Evolutionary conservation across 1,284 basidiomycete genomes (phyloP), one percentile per base, ranked within the genome.

Genomic region (Heimioporus punctisporus): DNA sequence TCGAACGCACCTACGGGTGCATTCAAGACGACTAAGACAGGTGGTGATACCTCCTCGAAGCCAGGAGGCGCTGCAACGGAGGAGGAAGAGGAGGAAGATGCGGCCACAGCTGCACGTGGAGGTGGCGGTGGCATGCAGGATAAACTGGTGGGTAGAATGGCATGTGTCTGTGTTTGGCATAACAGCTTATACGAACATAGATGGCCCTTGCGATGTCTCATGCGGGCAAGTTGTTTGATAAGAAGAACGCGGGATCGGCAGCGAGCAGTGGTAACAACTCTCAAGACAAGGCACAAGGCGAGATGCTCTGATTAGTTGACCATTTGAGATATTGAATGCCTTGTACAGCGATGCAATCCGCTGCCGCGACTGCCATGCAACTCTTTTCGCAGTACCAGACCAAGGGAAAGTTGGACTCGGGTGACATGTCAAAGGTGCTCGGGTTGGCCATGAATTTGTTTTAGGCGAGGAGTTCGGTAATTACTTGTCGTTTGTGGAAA

Each of bases 181-280:
- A 15, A 41, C 17, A 28, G n/a, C 52, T 62, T 48, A 64, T 15
- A 28, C 23, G 14, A 14, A 39, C 9, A 7, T 19, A 70, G 68
- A 60, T 72, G 57, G 54, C 60, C 0, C 57, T 70, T 17, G 69
- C 69, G n/a, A 70, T 70, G 69, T 56, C 70, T 6, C 70, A 70
- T 0, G 69, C 69, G 2, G 69, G 70, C 4, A 72, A 71, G 43
- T 19, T 70, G 31, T 70, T 70, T 21, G 69, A 70, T 27, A 72
- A 70, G 64, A 72, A 70, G 60, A 67, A 63, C 24, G 60, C 48
- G 21, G 65, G 64, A 9, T 51, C 64, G 19, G 12, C 31, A 19
- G 31, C 31, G 28, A 47, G 57, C 11, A 50, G 56, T 30, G 58
- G 49, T 7, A 46, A 45, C 42, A 45, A 59, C 23, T 12, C 50